Base-by-base conservation (phyloP, 495 filamentous ascomycete genomes). In the Xylaria longipes region DNA sequence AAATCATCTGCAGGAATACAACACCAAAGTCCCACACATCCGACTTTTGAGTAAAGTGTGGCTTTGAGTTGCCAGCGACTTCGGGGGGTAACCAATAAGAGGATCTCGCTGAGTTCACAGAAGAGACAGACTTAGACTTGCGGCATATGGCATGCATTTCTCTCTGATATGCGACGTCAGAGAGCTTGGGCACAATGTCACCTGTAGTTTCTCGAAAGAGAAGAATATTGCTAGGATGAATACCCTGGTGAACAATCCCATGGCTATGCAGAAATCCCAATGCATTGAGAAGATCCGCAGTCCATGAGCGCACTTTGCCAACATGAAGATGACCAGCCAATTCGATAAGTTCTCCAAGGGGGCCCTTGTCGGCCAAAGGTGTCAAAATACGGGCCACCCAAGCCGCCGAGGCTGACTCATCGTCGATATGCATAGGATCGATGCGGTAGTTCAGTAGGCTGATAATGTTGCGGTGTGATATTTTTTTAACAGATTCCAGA, bases 11-110 rank as follows among this genome's bases (percentile, higher is more conserved):
- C 35, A 97, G 80, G 73, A 97, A 89, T 25, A 97, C 86, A 48
- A 97, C 88, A 5, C 96, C 96, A 73, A 98, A 88, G 73, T 97
- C 91, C 96, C 96, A 99, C 17, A 99, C 88, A 80, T 98, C 97
- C 0, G 94, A 92, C 79, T 97, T 97, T 74, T 91, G 90, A 12
- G 90, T 92, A 33, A 86, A 86, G 54, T 88, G 83, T 0, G 87
- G 82, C 27, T 87, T 86, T 58, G 85, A 83, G 31, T 84, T 84
- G 54, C 89, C 87, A 2, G 91, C 87, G 46, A 92, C 81, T 79
- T 98, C 95, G 20, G 94, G 92, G 6, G 95, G 90, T 33, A 91
- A 77, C 95, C 95, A 98, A 73, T 91, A 91, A 9, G 90, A 87
- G 5, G 94, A 94, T 75, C 90, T 91, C 14, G 90, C 90, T 8